phyloP scores from a whole-genome alignment of 116 monocot genomes.

The Iris pallida region DNA sequence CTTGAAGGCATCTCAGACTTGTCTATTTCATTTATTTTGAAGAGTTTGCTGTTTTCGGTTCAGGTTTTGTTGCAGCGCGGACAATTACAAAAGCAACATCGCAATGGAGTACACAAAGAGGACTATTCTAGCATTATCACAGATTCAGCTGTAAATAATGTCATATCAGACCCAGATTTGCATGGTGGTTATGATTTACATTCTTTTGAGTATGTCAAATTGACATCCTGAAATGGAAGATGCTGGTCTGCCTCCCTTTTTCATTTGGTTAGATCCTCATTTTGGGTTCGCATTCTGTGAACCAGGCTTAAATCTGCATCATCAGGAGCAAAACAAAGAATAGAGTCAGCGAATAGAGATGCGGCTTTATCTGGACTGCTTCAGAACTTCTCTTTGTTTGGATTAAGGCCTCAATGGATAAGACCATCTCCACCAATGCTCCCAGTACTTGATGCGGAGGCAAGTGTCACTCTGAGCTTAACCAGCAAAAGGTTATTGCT shows the following conservation, averaged over 20 bases:
- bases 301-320: slow-evolving; percentile 30
- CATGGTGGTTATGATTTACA: slow-evolving; percentile 43
- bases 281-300: slow-evolving; percentile 11
- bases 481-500: not conserved
- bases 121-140: slow-evolving; percentile 39
- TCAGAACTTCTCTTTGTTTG: slow-evolving; percentile 46
- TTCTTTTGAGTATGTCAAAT: slow-evolving; percentile 55
- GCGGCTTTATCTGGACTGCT: slow-evolving; percentile 43
- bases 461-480: slow-evolving; percentile 10
- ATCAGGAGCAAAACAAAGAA: slow-evolving; percentile 42
- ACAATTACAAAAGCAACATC: slow-evolving; percentile 52
- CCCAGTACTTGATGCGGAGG: slow-evolving; percentile 83
- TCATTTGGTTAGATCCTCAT: too few relatives aligned
- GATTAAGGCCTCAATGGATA: slow-evolving; percentile 77
- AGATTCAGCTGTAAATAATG: slow-evolving; percentile 50
- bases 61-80: slow-evolving; percentile 59
- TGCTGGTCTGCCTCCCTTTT: too few relatives aligned
- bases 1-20: not conserved
- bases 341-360: slow-evolving; percentile 61
- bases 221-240: too few relatives aligned
- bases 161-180: slow-evolving; percentile 71
- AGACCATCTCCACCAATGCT: slow-evolving; percentile 74
- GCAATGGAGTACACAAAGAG: slow-evolving; percentile 26
- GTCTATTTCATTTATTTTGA: too few relatives aligned
- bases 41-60: too few relatives aligned